Evolutionary conservation across 108 stramenopile genomes (phyloP).

Genomic region (Nitzschia sp.): DNA sequence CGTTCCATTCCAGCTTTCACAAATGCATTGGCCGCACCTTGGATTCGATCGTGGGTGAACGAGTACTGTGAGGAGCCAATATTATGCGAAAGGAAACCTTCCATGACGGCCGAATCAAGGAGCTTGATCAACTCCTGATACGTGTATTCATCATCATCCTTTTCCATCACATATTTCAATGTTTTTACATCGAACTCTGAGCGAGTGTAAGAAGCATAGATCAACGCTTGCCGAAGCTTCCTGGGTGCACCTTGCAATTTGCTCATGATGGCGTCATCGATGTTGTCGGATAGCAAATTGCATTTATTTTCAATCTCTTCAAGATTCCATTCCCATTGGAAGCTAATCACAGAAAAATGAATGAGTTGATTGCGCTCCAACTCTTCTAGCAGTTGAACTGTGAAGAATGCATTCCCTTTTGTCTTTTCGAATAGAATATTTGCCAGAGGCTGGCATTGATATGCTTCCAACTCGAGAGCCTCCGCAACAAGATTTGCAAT

Average conservation of each 20-base stretch:
- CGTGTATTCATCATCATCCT: constrained; percentile 23
- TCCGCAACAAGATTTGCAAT: constrained; percentile 29
- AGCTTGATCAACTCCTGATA: constrained; percentile 23
- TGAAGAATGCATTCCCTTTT: constrained; percentile 40
- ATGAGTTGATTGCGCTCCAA: constrained; percentile 52
- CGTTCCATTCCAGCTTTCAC: constrained; percentile 33
- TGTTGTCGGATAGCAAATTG: constrained; percentile 18
- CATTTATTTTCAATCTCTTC: constrained; percentile 16
- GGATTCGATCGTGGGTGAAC: constrained; percentile 58
- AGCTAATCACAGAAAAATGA: constrained; percentile 42
- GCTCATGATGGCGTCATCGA: constrained; percentile 39
- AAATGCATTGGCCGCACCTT: constrained; percentile 50
- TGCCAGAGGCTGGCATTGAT: constrained; percentile 16
- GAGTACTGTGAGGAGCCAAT: constrained; percentile 26
- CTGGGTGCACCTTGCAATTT: constrained; percentile 41
- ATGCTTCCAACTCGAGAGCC: constrained; percentile 12
- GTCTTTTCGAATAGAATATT: constrained; percentile 31
- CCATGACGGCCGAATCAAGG: constrained; percentile 29
- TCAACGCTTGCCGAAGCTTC: constrained; percentile 41
- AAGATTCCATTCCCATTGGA: constrained; percentile 53
- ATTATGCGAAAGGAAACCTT: constrained; percentile 23
- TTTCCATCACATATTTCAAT: constrained; percentile 16
- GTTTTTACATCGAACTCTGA: constrained; percentile 40
- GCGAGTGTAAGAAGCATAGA: constrained; percentile 47
- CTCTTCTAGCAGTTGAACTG: constrained; percentile 43